A percentile compares a stretch with the other conserved stretches of the same genome.
Evolutionary conservation across 1,139 yeast genomes (phyloP).

Genomic region (Blastobotrys elegans): DNA sequence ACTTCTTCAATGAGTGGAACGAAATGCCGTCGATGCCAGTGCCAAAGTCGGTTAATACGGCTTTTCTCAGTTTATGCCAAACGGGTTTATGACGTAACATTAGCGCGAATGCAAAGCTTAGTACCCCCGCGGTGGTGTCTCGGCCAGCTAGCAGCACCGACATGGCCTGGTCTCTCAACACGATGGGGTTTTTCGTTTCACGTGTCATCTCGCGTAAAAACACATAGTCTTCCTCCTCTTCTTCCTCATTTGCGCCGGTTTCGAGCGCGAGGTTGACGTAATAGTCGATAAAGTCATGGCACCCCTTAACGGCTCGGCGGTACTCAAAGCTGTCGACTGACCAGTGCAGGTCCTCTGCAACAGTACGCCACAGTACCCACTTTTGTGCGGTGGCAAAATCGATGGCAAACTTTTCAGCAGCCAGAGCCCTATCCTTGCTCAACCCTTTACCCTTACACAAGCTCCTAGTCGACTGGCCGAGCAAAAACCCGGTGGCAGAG

Average conservation of each 20-base stretch:
- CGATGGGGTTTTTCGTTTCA: slow-evolving; percentile 45
- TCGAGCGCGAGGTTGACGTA: slow-evolving; percentile 31
- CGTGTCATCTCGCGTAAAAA: slow-evolving; percentile 49
- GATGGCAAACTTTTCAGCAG: slow-evolving; percentile 36
- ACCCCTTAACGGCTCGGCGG: slow-evolving; percentile 24
- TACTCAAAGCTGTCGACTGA: slow-evolving; percentile 37
- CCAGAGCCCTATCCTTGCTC: slow-evolving; percentile 9
- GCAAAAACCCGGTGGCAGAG: slow-evolving; percentile 54
- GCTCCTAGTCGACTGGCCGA: slow-evolving; percentile 49
- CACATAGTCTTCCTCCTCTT: slow-evolving; percentile 32
- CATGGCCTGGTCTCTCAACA: slow-evolving; percentile 49
- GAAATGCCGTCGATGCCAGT: slow-evolving; percentile 26
- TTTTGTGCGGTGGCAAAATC: slow-evolving; percentile 43
- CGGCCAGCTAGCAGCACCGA: slow-evolving; percentile 53
- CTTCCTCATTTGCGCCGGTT: slow-evolving; percentile 7
- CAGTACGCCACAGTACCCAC: slow-evolving; percentile 38
- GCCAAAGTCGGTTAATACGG: slow-evolving; percentile 34
- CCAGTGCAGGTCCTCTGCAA: slow-evolving; percentile 36
- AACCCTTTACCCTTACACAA: slow-evolving; percentile 26
- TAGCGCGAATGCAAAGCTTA: slow-evolving; percentile 45
- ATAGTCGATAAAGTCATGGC: slow-evolving; percentile 34
- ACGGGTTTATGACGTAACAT: slow-evolving; percentile 43
- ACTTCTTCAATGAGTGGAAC: slow-evolving; percentile 48
- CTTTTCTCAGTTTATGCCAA: slow-evolving; percentile 39
- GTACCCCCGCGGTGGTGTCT: slow-evolving; percentile 54